These are phyloP conservation scores for Thermomucor indicae-seudaticae DNA, from an alignment of 371 early-diverging fungal species.

Conservation along the genomic window DNA sequence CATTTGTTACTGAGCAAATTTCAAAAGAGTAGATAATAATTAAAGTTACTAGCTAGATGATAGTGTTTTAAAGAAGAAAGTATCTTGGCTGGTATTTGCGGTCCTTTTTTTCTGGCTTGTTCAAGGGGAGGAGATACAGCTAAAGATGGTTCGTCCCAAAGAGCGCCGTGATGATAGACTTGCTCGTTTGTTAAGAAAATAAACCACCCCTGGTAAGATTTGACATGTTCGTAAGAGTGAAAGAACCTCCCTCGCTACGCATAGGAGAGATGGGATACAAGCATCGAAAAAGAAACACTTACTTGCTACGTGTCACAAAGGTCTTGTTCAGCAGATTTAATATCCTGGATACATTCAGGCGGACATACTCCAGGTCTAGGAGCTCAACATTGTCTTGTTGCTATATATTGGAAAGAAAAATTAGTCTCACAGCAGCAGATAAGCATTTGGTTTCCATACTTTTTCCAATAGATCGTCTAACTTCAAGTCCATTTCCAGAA, in stretches of 20 bases:
- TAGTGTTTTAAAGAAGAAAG: too few relatives aligned
- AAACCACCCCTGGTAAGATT: constrained; percentile 22
- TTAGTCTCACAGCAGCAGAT: neutral
- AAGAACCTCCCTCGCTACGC: constrained; percentile 12
- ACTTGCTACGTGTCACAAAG: constrained; percentile 47
- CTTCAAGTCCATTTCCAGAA: constrained; percentile 93
- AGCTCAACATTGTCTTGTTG: constrained; percentile 88
- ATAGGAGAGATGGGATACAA: constrained; percentile 3
- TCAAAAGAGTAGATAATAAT: too few relatives aligned
- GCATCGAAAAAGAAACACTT: constrained; percentile 7
- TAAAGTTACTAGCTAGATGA: too few relatives aligned
- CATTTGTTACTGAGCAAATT: too few relatives aligned
- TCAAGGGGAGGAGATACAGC: constrained; percentile 9
- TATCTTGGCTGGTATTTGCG: too few relatives aligned
- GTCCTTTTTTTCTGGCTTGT: too few relatives aligned
- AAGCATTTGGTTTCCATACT: constrained; percentile 26
- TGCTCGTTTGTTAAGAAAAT: constrained; percentile 17
- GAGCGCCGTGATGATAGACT: constrained; percentile 7
- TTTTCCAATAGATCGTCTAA: constrained; percentile 93
- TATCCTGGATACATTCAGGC: constrained; percentile 61
- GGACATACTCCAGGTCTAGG: constrained; percentile 92
- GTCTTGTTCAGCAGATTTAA: constrained; percentile 39
- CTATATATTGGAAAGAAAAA: constrained; percentile 35
- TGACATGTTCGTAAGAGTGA: constrained; percentile 10
- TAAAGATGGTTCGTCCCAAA: constrained; percentile 6